Evolutionary conservation across 805 yeast species (phyloP).

Genomic region (Wickerhamomyces strasburgensis): DNA sequence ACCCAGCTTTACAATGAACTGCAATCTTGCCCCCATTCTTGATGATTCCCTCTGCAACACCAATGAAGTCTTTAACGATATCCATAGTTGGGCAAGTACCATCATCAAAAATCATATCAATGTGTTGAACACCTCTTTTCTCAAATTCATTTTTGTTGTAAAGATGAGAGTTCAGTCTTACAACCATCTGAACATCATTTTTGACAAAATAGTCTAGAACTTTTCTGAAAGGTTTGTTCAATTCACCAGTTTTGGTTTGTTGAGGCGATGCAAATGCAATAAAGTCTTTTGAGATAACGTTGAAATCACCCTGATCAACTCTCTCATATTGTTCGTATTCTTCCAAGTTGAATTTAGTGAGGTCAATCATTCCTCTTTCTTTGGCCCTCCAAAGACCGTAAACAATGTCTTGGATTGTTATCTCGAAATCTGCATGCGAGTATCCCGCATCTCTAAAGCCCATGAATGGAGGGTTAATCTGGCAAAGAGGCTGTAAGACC

Average conservation of each 20-base stretch:
- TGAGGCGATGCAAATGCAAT: conserved; percentile 98
- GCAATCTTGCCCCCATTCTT: conserved; percentile 88
- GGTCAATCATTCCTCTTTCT: conserved; percentile 81
- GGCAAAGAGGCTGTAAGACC: conserved; percentile 90
- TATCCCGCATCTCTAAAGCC: conserved; percentile 97
- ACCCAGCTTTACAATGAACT: conserved; percentile 98
- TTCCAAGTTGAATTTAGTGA: conserved; percentile 82
- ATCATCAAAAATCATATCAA: conserved; percentile 96
- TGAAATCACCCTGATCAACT: conserved; percentile 96
- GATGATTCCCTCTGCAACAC: conserved; percentile 89
- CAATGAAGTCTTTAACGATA: conserved; percentile 86
- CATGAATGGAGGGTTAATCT: conserved; percentile 89
- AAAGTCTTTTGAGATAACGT: conserved; percentile 85
- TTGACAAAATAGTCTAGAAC: conserved; percentile 73
- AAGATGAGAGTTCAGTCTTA: conserved; percentile 85
- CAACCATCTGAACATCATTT: conserved; percentile 80
- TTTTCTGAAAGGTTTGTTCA: conserved; percentile 73
- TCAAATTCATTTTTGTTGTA: conserved; percentile 84
- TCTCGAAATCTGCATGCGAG: conserved; percentile 89
- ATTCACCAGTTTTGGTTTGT: conserved; percentile 42
- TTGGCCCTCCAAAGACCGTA: conserved; percentile 98
- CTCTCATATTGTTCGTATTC: conserved; percentile 92
- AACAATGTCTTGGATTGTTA: conserved; percentile 90
- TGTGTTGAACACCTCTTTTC: conserved; percentile 76
- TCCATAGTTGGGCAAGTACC: conserved; percentile 97